Evolutionary conservation across 2,329 filamentous ascomycete species (phyloP), one percentile per base, ranked within the genome.

Genomic region (Arthrobotrys musiformis): DNA sequence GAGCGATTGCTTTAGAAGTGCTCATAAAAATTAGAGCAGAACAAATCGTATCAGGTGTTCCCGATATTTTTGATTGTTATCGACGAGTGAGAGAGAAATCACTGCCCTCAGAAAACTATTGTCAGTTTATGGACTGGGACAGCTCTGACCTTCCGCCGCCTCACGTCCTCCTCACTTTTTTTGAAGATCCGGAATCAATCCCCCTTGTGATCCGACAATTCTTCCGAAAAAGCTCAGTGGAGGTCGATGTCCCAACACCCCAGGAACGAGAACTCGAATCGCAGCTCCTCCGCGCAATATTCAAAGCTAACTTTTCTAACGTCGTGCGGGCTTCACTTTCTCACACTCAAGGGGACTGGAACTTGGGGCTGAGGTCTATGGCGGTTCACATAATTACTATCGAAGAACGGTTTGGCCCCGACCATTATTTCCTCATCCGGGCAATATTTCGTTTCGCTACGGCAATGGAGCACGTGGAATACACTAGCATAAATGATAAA

Each of bases 71-170:
- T 19, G n/a, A 11, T 11, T 58, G 54, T 6, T 58, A 37, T n/a
- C 11, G 26, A 4, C 33, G 17, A n/a, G n/a, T 58, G 5, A 15
- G 1, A 2, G 4, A 15, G 4, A 24, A 7, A 22, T 58, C 33
- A 9, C 24, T 2, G 8, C 30, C 54, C 2, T 5, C 11, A 24
- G 11, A 17, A 9, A 5, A 15, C 2, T 40, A 24, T n/a, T 13
- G 28, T 13, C 52, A 58, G 22, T 70, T 63, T 46, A 54, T 54
- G 33, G 26, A 63, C 35, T 72, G 58, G 68, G 19, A 63, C 26
- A n/a, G 2, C 4, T 2, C 13, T 17, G 9, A 26, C 2, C 7
- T 58, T 1, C 54, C 33, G 11, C 54, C 54, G 3, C 54, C 33
- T 1, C 33, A 58, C 26, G 40, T 58, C 26, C 54, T 58, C 4